A percentile compares a stretch with the other conserved stretches of the same genome.
These are phyloP conservation scores for Daldinia sp. DNA, from an alignment of 2,329 filamentous ascomycete genomes.

Conservation along the genomic window DNA sequence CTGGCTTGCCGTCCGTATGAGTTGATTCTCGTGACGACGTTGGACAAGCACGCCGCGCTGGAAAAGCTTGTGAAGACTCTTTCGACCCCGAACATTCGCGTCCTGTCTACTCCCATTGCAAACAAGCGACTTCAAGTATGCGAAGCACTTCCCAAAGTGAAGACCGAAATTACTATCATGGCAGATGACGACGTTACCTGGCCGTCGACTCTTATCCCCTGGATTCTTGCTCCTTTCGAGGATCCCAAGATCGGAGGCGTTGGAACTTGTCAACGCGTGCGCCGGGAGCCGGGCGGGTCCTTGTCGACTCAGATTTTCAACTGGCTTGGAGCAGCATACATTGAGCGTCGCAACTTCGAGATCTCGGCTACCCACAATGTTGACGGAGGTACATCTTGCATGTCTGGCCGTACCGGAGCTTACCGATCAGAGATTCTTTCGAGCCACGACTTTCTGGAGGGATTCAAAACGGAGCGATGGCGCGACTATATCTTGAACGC, in stretches of 20 bases:
- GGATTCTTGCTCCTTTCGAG: conserved; percentile 94
- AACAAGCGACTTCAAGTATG: conserved; percentile 97
- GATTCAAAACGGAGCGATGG: conserved; percentile 93
- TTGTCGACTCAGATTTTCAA: conserved; percentile 78
- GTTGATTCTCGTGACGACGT: conserved; percentile 88
- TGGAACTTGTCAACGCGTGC: conserved; percentile 89
- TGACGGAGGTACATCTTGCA: conserved; percentile 95
- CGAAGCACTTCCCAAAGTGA: conserved; percentile 86
- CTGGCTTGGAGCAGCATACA: conserved; percentile 91
- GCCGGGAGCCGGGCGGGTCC: conserved; percentile 72
- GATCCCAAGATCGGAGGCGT: conserved; percentile 86
- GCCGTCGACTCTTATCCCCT: conserved; percentile 85
- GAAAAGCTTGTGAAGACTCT: conserved; percentile 74
- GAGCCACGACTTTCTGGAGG: conserved; percentile 85
- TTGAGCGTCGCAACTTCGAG: conserved; percentile 95
- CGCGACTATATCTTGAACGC: conserved; percentile 90
- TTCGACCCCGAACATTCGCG: conserved; percentile 71
- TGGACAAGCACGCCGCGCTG: conserved; percentile 78
- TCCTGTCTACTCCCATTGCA: conserved; percentile 83
- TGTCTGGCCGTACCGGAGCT: conserved; percentile 92
- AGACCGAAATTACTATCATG: conserved; percentile 87
- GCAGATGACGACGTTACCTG: conserved; percentile 97
- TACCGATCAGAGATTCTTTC: conserved; percentile 91
- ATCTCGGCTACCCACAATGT: conserved; percentile 95
- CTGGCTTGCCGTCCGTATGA: conserved; percentile 76